Conservation (phyloP, 805 yeast species). For the Zygoascus tannicola region DNA sequence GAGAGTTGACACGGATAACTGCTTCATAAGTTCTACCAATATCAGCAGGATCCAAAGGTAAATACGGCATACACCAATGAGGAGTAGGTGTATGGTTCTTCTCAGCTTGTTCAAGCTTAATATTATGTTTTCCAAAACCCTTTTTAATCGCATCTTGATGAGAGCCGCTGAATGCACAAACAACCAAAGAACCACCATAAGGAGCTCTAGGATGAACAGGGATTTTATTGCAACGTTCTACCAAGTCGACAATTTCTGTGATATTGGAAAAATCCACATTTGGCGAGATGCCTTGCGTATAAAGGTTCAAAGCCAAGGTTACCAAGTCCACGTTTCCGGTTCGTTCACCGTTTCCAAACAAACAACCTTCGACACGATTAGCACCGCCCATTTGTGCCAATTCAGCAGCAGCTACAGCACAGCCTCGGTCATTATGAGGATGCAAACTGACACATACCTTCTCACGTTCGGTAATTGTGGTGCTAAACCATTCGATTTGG, state of each 20-base stretch:
- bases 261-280: slow-evolving; percentile 63
- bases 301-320: slow-evolving; percentile 65
- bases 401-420: slow-evolving; percentile 80
- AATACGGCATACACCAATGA: slow-evolving; percentile 65
- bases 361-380: slow-evolving; percentile 80
- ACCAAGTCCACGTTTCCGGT: slow-evolving; percentile 81
- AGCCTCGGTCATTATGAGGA: slow-evolving; percentile 80
- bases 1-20: slow-evolving; percentile 81
- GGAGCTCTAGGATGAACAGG: slow-evolving; percentile 75
- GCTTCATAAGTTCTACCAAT: slow-evolving; percentile 88
- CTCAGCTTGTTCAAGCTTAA: slow-evolving; percentile 27
- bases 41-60: slow-evolving; percentile 78
- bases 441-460: slow-evolving; percentile 67
- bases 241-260: slow-evolving; percentile 55
- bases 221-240: slow-evolving; percentile 71
- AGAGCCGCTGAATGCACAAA: slow-evolving; percentile 77
- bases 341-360: slow-evolving; percentile 81
- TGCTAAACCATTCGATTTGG: slow-evolving; percentile 67
- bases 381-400: slow-evolving; percentile 77
- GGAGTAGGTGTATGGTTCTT: slow-evolving; percentile 9
- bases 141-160: slow-evolving; percentile 85
- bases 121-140: slow-evolving; percentile 44
- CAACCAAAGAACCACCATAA: slow-evolving; percentile 74
- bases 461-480: slow-evolving; percentile 54
- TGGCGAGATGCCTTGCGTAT: slow-evolving; percentile 71